Evolutionary conservation across 306 rosid genomes (phyloP), one percentile per base, ranked within the genome.

Genomic region (Inga laurina): DNA sequence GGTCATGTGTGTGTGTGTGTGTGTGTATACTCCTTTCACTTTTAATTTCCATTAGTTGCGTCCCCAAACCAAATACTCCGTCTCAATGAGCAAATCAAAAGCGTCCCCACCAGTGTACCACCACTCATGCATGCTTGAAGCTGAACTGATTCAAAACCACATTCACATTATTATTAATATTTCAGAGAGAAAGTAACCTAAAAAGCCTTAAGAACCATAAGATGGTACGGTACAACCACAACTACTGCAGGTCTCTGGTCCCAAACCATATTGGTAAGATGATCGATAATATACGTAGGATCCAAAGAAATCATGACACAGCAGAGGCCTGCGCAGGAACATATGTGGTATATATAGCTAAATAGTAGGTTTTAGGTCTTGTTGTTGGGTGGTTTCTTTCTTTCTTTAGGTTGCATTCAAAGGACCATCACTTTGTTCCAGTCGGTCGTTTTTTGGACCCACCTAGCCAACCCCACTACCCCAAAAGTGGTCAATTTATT

Each of bases 401-500:
- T 69, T 18, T 37, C 4, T 57, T n/a, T 57, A 19, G 45, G 78
- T 61, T 76, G 65, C n/a, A 8, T 76, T 85, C 51, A 71, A 48
- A 79, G 77, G 81, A 75, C 78, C 81, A 80, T 41, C 37, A 43
- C 76, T 78, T n/a, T 39, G 79, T 61, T 70, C 71, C 82, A 57
- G 51, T 9, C 24, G 30, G 75, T 75, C 75, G 10, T 30, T 82
- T 68, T 73, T 2, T 46, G 39, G 81, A 22, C 64, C 83, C 77
- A 66, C 74, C 70, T 56, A 56, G 30, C 67, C 79, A 68, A 74
- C 79, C 76, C 82, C 86, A 86, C 84, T 79, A 15, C 35, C 21
- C 13, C 78, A 67, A 2, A 44, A 46, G 24, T 27, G 62, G 65
- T 81, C 61, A 76, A 35, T 30, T 56, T 46, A 70, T 19, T 72